Evolutionary conservation across 1,284 basidiomycete species (phyloP), one percentile per base, ranked within the genome.

Genomic region (Nidula niveotomentosa): DNA sequence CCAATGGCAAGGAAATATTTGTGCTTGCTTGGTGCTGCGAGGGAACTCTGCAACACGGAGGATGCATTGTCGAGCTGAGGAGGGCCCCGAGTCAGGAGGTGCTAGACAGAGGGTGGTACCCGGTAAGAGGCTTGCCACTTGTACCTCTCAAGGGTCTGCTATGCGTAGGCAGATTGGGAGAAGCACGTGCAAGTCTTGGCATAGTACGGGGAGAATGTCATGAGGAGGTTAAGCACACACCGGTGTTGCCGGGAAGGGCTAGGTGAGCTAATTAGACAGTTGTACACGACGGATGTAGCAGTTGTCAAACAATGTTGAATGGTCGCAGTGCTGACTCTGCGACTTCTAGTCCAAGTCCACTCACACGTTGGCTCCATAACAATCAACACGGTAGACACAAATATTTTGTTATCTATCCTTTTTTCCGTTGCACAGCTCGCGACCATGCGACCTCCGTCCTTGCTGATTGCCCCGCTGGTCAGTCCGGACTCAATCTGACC

Each of bases 1-100:
- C 97, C 97, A 82, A 98, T 97, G 53, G 94, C 95, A 73, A 98
- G 96, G 74, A 94, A 98, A 74, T 97, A 98, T 70, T 97, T 97
- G 84, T 98, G 95, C 58, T 87, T 80, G 63, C 80, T 79, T 15
- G 79, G 73, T 33, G 75, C 62, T 54, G 39, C 77, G 73, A 36
- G 74, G 71, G 17, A 74, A 64, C 56, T 69, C 70, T 47, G 69
- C 62, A 48, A 67, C 66, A 36, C 68, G 64, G 48, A 71, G 69
- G 52, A 69, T 2, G 37, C 69, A 53, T 81, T 79, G 56, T 80
- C 73, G 37, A 69, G n/a, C 75, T 68, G 35, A 79, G 78, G 51
- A 86, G 67, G 12, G 78, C 75, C 56, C 78, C 79, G 49, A 92
- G 70, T 85, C 89, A 93, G 3, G 88, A 85, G 23, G 76, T 74